A percentile compares a stretch with the other conserved stretches of the same genome.
Conservation (phyloP, 768 basidiomycete species). For the Trametes cinnabarina region DNA sequence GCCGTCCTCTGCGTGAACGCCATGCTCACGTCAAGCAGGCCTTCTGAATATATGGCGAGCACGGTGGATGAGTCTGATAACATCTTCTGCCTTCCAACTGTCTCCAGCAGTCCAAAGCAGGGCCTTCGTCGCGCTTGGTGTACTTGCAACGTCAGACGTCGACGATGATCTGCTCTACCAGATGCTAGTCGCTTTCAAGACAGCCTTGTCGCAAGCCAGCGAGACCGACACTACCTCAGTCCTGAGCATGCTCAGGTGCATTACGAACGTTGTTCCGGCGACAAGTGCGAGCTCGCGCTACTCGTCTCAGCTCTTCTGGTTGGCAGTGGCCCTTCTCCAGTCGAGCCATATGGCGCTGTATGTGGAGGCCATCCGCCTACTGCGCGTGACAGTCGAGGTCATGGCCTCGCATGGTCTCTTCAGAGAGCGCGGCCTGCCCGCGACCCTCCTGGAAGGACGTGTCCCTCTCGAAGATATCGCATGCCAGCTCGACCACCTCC, state of each 20-base stretch:
- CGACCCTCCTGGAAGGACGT: slow-evolving; percentile 63
- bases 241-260: slow-evolving; percentile 86
- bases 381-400: slow-evolving; percentile 61
- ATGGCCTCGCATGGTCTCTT: slow-evolving; percentile 64
- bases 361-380: slow-evolving; percentile 63
- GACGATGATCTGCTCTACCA: slow-evolving; percentile 94
- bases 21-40: slow-evolving; percentile 40
- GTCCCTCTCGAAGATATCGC: slow-evolving; percentile 64
- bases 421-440: slow-evolving; percentile 48
- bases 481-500: slow-evolving; percentile 66
- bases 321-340: slow-evolving; percentile 81
- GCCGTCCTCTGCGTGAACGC: neutral
- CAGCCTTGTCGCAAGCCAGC: slow-evolving; percentile 63
- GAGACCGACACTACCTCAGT: slow-evolving; percentile 70
- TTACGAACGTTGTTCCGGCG: slow-evolving; percentile 73
- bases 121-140: slow-evolving; percentile 79
- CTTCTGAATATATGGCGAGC: slow-evolving; percentile 88
- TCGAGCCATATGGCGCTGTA: slow-evolving; percentile 71
- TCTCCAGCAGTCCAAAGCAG: slow-evolving; percentile 86
- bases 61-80: slow-evolving; percentile 88
- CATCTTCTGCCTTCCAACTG: slow-evolving; percentile 86
- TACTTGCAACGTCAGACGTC: slow-evolving; percentile 79
- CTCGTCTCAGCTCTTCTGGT: slow-evolving; percentile 77
- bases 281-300: slow-evolving; percentile 70
- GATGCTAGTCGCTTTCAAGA: slow-evolving; percentile 83